phyloP scores from a whole-genome alignment of 192 early-diverging fungal species.

The Gaertneriomyces semiglobifer region DNA sequence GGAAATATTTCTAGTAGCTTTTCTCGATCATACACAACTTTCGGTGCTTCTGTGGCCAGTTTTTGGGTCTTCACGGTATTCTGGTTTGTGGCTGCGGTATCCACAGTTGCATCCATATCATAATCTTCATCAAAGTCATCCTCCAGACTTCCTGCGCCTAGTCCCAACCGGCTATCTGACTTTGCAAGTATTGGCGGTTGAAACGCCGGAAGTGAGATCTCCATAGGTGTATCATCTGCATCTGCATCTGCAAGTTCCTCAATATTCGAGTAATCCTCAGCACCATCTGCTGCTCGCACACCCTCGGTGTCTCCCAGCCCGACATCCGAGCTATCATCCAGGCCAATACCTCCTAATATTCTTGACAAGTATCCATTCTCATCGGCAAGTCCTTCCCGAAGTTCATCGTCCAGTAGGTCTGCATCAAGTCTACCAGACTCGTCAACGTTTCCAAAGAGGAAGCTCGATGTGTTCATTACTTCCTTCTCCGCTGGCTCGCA shows the following conservation, averaged over 20 bases:
- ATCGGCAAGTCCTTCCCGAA: constrained; percentile 46
- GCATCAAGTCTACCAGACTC: constrained; percentile 69
- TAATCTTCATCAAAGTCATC: constrained; percentile 10
- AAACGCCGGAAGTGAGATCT: background rate
- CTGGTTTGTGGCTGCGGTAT: background rate
- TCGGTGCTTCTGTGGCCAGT: background rate
- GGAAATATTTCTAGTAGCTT: constrained; percentile 7
- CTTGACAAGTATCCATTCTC: constrained; percentile 31
- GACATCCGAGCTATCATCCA: constrained; percentile 25
- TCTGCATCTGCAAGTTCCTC: constrained; percentile 74
- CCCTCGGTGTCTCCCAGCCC: constrained; percentile 45
- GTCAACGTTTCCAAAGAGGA: constrained; percentile 90
- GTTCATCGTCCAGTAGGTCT: constrained; percentile 52
- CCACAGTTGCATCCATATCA: constrained; percentile 1
- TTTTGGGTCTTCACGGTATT: background rate
- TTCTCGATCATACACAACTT: constrained; percentile 2
- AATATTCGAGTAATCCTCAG: constrained; percentile 80
- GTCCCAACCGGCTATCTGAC: background rate
- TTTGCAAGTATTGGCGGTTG: background rate
- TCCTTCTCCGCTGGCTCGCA: too few relatives aligned
- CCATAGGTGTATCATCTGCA: constrained; percentile 12
- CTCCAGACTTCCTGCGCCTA: constrained; percentile 1
- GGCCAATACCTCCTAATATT: constrained; percentile 5
- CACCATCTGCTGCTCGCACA: constrained; percentile 63
- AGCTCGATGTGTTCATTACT: constrained; percentile 34